Evolutionary conservation across 306 rosid genomes (phyloP).

Genomic region (Sicyos edulis): DNA sequence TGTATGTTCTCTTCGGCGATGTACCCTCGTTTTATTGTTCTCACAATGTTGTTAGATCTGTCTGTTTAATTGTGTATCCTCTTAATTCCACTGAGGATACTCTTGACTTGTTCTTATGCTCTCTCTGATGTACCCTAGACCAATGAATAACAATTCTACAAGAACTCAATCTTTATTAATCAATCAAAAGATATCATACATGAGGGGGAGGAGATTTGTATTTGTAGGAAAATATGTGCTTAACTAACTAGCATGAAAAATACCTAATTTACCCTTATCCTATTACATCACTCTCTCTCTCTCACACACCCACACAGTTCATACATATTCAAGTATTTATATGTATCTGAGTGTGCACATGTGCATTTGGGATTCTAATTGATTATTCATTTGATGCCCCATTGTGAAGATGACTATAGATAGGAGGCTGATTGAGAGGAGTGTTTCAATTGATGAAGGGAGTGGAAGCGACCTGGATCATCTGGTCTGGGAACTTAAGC

Average conservation of each 20-base stretch:
- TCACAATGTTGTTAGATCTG: too few relatives aligned
- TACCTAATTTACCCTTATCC: not conserved
- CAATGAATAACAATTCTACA: too few relatives aligned
- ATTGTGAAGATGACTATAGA: conserved; percentile 45
- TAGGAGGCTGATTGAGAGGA: conserved; percentile 40
- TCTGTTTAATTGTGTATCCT: not conserved
- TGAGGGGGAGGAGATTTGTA: too few relatives aligned
- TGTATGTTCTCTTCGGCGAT: not conserved
- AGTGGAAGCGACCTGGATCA: conserved; percentile 28
- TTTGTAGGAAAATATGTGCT: too few relatives aligned
- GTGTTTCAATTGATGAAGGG: conserved; percentile 31
- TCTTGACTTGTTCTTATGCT: not conserved
- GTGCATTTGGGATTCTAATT: conserved; percentile 2
- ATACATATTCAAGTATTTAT: not conserved
- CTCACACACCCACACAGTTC: not conserved
- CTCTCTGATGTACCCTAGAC: too few relatives aligned
- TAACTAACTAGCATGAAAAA: too few relatives aligned
- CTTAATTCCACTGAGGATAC: conserved; percentile 1
- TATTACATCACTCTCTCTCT: not conserved
- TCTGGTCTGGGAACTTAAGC: conserved; percentile 39
- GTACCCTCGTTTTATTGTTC: not conserved
- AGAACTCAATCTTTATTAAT: too few relatives aligned
- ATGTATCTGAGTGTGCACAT: not conserved
- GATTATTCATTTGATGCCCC: conserved; percentile 15
- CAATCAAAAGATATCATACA: too few relatives aligned